These are phyloP conservation scores for Sordaria brevicollis DNA, from an alignment of 495 filamentous ascomycete species.

Conservation along the genomic window DNA sequence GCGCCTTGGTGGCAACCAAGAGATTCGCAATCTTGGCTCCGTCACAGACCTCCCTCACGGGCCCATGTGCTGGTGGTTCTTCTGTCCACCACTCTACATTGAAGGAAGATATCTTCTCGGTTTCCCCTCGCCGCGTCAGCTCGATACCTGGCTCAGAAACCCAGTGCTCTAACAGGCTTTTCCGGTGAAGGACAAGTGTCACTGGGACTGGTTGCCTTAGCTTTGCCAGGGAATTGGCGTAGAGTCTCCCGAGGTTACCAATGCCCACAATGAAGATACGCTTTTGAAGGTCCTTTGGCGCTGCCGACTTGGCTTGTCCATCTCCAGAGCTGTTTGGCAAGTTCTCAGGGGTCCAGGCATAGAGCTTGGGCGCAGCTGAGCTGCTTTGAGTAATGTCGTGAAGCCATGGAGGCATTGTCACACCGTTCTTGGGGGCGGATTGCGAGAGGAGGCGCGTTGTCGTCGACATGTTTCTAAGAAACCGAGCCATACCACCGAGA, in stretches of 20 bases:
- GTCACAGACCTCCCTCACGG: slow-evolving; percentile 14
- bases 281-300: neutral
- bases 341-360: slow-evolving; percentile 23
- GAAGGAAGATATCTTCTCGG: slow-evolving; percentile 32
- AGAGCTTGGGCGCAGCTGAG: slow-evolving; percentile 15
- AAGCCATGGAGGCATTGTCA: neutral
- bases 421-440: neutral
- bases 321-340: neutral
- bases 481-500: neutral
- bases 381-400: neutral
- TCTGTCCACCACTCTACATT: slow-evolving; percentile 43
- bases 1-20: slow-evolving; percentile 62
- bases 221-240: slow-evolving; percentile 24
- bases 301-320: neutral
- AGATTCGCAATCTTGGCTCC: slow-evolving; percentile 53
- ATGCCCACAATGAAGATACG: slow-evolving; percentile 40
- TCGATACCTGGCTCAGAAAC: slow-evolving; percentile 18
- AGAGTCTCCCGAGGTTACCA: slow-evolving; percentile 44
- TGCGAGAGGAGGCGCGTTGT: neutral
- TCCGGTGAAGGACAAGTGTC: slow-evolving; percentile 38
- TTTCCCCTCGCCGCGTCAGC: slow-evolving; percentile 18
- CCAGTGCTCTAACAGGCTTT: slow-evolving; percentile 30
- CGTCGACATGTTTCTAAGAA: neutral
- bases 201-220: slow-evolving; percentile 24
- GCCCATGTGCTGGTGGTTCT: slow-evolving; percentile 10